Base-by-base conservation (phyloP, 2,329 filamentous ascomycete genomes). In the Aureobasidium sp. region DNA sequence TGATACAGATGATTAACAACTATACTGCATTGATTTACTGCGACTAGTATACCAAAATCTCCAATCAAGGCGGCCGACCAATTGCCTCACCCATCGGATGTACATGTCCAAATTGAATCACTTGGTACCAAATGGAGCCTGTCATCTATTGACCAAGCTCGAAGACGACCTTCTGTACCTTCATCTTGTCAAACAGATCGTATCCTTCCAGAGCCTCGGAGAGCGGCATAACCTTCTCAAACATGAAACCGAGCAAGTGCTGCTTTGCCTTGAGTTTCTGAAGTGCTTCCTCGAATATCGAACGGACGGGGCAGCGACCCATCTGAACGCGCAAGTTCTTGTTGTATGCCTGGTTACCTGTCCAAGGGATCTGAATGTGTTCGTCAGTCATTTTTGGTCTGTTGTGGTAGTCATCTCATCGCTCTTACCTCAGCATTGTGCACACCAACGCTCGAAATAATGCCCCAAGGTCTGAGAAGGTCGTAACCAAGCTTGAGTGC, bases 81-180 rank as follows among this genome's bases (percentile, higher is more conserved):
- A 59, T 15, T 47, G 15, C n/a, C 55, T 16, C 25, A 36, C 18
- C 40, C 40, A 16, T 45, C 38, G 45, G 20, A 29, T n/a, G 23
- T 40, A 27, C 25, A 45, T 38, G 18, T 54, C 38, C 60, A 45
- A 63, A 45, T 1, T 11, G n/a, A n/a, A 50, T 53, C 47, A 7
- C 4, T 43, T 13, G n/a, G 43, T 23, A 9, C 8, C 3, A 11
- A 36, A 23, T 23, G 18, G 53, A 29, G 2, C 16, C 38, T 48
- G 20, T 29, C 33, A 10, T 36, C 50, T 43, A 67, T 16, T 64
- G 62, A 10, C 16, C 23, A 27, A 51, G 36, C 40, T 67, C 59
- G 70, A 86, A 86, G 11, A 85, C 79, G 31, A 86, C 80, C 75
- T 86, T 86, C 69, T 84, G 82, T 50, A 80, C 82, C 77, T 86